Evolutionary conservation across 78 protist species (phyloP), one percentile per base, ranked within the genome.

Genomic region (Isochrysis galbana): DNA sequence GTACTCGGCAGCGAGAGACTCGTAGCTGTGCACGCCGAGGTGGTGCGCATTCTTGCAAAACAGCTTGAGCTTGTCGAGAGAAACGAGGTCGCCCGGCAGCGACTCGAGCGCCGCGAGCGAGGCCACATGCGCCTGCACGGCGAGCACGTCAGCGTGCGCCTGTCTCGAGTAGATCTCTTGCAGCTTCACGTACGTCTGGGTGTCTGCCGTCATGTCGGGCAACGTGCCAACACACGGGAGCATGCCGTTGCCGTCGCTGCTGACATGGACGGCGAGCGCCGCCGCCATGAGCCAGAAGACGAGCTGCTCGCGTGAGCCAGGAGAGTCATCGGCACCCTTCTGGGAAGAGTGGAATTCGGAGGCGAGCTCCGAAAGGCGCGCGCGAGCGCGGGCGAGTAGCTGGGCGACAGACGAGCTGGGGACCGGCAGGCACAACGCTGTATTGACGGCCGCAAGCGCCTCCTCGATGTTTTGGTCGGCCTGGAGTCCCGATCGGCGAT

Each of bases 131-230:
- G 78, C 87, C 14, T 26, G 51, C 67, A 89, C 45, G 25, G 32
- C 80, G 32, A n/a, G 47, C 67, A 54, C 91, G 78, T 89, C 80
- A 29, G 0, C 2, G 44, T 1, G 29, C 80, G 45, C 72, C 67
- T 41, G 38, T 82, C 1, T n/a, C 61, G 29, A 32, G 46, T 77
- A 96, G 95, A 96, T 2, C 54, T 80, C 44, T 90, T 96, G 97
- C n/a, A 97, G 91, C 61, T 44, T 42, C 61, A 97, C 67, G 88
- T 94, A 97, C 42, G 89, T 70, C 7, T 74, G 86, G 22, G 97
- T 96, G 41, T 92, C 94, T 29, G 97, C 94, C 5, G 92, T 82
- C 96, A 97, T 95, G 94, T 97, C 98, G 74, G 98, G 98, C 4
- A 97, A 36, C 41, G 90, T 46, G 48, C 98, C 98, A 29, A 46